Conservation (phyloP, 176 grass and related monocot genomes). For the Neostapfia colusana region DNA sequence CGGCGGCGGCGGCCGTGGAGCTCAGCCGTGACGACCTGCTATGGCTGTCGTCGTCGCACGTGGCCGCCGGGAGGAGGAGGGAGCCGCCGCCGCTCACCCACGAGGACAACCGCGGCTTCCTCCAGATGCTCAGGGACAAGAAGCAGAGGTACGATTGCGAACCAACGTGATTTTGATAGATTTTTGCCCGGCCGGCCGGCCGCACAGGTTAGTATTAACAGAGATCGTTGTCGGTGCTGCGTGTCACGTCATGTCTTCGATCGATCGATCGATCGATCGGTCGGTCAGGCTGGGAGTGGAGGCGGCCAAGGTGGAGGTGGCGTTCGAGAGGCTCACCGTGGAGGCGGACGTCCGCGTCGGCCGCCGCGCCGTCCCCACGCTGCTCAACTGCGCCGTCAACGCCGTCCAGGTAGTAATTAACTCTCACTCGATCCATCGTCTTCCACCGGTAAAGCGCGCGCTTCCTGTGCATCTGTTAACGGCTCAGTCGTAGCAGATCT, state of each 20-base stretch:
- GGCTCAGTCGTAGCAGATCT: no score
- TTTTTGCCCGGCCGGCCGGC: no score
- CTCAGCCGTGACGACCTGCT: neutral
- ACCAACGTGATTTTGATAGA: no score
- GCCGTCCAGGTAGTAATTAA: constrained; percentile 60
- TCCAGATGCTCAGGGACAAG: constrained; percentile 66
- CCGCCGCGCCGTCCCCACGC: constrained; percentile 62
- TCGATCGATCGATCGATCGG: no score
- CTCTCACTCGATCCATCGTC: no score
- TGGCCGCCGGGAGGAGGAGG: neutral
- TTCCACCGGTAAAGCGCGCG: no score
- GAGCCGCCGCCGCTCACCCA: constrained; percentile 61
- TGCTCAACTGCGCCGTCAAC: constrained; percentile 68
- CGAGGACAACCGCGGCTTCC: constrained; percentile 72
- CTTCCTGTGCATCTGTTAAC: no score
- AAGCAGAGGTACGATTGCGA: constrained; percentile 75
- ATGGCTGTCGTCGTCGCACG: neutral
- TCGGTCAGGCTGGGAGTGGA: constrained; percentile 54
- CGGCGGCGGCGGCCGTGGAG: neutral
- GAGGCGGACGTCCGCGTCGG: constrained; percentile 59
- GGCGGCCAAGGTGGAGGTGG: constrained; percentile 63
- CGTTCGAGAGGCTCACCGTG: constrained; percentile 61
- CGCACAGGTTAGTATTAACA: neutral
- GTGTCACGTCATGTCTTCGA: no score
- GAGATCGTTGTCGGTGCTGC: no score